Conservation (phyloP, 179 eudicot genomes). For the Silene vulgaris region DNA sequence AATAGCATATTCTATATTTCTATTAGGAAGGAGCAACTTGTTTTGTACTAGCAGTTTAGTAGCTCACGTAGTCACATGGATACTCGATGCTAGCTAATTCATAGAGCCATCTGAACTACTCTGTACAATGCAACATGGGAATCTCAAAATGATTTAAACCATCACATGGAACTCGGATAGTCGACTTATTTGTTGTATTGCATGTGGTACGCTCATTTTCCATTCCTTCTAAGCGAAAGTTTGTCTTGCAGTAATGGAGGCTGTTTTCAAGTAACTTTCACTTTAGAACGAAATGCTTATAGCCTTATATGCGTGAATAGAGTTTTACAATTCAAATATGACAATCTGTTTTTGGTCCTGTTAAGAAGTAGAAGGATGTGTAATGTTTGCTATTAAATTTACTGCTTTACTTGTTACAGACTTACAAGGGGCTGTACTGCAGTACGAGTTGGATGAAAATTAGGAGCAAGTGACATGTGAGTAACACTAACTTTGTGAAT, state of each 20-base stretch:
- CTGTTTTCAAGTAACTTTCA: too few relatives aligned
- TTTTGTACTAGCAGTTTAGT: background rate
- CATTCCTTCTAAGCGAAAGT: too few relatives aligned
- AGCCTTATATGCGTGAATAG: too few relatives aligned
- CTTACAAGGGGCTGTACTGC: background rate
- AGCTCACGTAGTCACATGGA: background rate
- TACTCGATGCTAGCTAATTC: too few relatives aligned
- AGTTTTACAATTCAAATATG: background rate
- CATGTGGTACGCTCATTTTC: too few relatives aligned
- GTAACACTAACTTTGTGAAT: constrained; percentile 18
- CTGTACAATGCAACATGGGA: too few relatives aligned
- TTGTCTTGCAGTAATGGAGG: too few relatives aligned
- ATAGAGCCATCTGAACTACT: too few relatives aligned
- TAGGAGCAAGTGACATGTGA: constrained; percentile 26
- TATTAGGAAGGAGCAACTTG: background rate
- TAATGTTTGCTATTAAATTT: background rate
- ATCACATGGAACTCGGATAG: too few relatives aligned
- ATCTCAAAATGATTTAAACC: too few relatives aligned
- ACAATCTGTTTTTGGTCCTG: background rate
- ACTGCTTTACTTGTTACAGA: background rate
- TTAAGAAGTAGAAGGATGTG: background rate
- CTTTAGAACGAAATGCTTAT: too few relatives aligned
- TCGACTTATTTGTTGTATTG: too few relatives aligned
- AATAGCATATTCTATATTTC: background rate
- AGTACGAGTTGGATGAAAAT: constrained; percentile 1